Conservation (phyloP, 2,329 filamentous ascomycete genomes). For the Neonectria hederae region DNA sequence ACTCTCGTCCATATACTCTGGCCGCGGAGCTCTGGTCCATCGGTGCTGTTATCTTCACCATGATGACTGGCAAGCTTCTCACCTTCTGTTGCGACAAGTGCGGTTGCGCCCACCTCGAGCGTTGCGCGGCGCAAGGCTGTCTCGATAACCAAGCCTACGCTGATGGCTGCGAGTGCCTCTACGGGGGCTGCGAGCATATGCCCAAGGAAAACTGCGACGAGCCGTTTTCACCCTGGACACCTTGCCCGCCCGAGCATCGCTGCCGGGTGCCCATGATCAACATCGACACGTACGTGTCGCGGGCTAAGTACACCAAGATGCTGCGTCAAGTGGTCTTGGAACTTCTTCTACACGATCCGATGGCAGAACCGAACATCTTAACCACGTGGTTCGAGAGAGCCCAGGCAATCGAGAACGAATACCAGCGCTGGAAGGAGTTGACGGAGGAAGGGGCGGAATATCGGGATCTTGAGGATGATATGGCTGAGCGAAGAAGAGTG, state of each 20-base stretch:
- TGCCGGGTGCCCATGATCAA: constrained; percentile 42
- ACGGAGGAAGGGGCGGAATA: constrained; percentile 45
- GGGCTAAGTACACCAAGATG: constrained; percentile 42
- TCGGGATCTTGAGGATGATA: constrained; percentile 46
- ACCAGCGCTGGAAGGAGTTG: constrained; percentile 42
- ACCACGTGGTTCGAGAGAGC: constrained; percentile 5
- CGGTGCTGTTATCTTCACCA: constrained; percentile 51
- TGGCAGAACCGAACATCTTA: background rate
- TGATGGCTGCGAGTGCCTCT: constrained; percentile 33
- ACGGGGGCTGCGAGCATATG: constrained; percentile 40
- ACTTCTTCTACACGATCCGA: constrained; percentile 40
- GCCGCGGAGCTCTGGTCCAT: constrained; percentile 52
- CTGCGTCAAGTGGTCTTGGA: constrained; percentile 37
- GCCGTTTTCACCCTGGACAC: constrained; percentile 15
- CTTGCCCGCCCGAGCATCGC: constrained; percentile 30
- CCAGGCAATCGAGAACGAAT: constrained; percentile 37
- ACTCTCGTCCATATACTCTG: constrained; percentile 47
- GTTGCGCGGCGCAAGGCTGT: constrained; percentile 44
- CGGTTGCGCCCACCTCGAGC: constrained; percentile 42
- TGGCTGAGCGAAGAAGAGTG: constrained; percentile 22
- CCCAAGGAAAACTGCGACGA: constrained; percentile 20
- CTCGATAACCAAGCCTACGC: constrained; percentile 32
- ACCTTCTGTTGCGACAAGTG: constrained; percentile 30
- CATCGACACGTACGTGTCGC: constrained; percentile 42
- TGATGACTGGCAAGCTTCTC: constrained; percentile 50